Evolutionary conservation across 2,329 filamentous ascomycete genomes (phyloP).

Genomic region (Aspergillus tubingensis): DNA sequence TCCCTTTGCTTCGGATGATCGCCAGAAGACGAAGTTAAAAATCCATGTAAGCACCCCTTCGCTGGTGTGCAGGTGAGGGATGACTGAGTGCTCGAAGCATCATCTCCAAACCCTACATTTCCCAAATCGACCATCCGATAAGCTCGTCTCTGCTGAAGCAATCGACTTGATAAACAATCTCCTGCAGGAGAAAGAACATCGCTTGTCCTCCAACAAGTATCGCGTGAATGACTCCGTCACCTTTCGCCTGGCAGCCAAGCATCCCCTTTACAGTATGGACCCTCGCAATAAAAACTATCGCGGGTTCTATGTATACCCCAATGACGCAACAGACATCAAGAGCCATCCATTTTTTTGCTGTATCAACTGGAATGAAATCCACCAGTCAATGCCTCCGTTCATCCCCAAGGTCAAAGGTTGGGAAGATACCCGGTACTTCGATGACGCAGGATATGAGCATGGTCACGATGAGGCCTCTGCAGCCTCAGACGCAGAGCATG

Average conservation of each 20-base stretch:
- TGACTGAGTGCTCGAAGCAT: slow-evolving; percentile 52
- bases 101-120: slow-evolving; percentile 72
- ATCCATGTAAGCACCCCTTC: slow-evolving; percentile 64
- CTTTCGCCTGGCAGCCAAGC: slow-evolving; percentile 31
- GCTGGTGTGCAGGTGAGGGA: neutral
- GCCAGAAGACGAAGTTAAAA: slow-evolving; percentile 80
- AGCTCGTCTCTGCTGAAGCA: slow-evolving; percentile 67
- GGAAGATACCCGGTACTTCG: slow-evolving; percentile 87
- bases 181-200: slow-evolving; percentile 71
- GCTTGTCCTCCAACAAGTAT: slow-evolving; percentile 77
- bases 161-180: slow-evolving; percentile 74
- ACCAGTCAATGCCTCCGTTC: slow-evolving; percentile 73
- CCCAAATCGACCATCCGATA: slow-evolving; percentile 58
- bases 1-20: slow-evolving; percentile 80
- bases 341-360: slow-evolving; percentile 80
- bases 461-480: slow-evolving; percentile 17
- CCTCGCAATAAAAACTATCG: slow-evolving; percentile 44
- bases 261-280: slow-evolving; percentile 35
- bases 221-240: slow-evolving; percentile 61
- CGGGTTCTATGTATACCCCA: slow-evolving; percentile 71
- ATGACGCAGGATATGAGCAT: slow-evolving; percentile 66
- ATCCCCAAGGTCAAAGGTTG: slow-evolving; percentile 68
- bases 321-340: slow-evolving; percentile 90
- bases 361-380: slow-evolving; percentile 75
- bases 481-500: slow-evolving; percentile 14